A percentile compares a stretch with the other conserved stretches of the same genome.
Conservation (phyloP, 202 grass and related monocot species). For the Setaria viridis region DNA sequence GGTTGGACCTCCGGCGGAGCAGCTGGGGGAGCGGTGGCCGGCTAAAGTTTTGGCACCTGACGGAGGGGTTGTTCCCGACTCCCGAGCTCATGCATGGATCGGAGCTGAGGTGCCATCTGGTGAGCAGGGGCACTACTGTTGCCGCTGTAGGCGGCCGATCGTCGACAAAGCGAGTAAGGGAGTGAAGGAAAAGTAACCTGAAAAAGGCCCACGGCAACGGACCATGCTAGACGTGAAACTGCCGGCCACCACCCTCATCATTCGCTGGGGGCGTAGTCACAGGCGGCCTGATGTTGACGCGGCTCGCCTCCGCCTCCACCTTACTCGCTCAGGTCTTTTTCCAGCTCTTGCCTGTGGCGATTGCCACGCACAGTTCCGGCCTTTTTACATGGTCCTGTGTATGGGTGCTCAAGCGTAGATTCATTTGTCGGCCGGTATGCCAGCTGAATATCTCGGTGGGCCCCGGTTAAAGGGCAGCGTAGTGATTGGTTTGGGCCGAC, state of each 20-base stretch:
- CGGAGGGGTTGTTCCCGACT: neutral
- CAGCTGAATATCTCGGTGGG: neutral
- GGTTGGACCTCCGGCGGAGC: neutral
- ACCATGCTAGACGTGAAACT: slow-evolving; percentile 35
- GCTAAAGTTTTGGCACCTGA: slow-evolving; percentile 43
- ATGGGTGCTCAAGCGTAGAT: neutral
- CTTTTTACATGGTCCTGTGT: slow-evolving; percentile 28
- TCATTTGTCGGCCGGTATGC: slow-evolving; percentile 25
- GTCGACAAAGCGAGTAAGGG: slow-evolving; percentile 1
- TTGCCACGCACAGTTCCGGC: neutral
- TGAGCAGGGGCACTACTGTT: neutral
- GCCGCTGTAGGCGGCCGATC: neutral
- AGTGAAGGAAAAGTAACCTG: slow-evolving; percentile 3
- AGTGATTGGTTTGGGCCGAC: neutral
- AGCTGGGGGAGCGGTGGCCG: neutral
- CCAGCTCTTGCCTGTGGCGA: no score
- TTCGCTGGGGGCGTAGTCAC: neutral
- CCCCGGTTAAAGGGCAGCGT: neutral
- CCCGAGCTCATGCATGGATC: neutral
- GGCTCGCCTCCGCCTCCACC: neutral
- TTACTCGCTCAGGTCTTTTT: neutral
- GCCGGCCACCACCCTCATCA: slow-evolving; percentile 42
- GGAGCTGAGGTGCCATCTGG: neutral
- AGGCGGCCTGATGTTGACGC: slow-evolving; percentile 27
- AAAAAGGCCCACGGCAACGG: slow-evolving; percentile 1